phyloP scores from a whole-genome alignment of 2,329 filamentous ascomycete genomes.

The Ophiostoma sp. region DNA sequence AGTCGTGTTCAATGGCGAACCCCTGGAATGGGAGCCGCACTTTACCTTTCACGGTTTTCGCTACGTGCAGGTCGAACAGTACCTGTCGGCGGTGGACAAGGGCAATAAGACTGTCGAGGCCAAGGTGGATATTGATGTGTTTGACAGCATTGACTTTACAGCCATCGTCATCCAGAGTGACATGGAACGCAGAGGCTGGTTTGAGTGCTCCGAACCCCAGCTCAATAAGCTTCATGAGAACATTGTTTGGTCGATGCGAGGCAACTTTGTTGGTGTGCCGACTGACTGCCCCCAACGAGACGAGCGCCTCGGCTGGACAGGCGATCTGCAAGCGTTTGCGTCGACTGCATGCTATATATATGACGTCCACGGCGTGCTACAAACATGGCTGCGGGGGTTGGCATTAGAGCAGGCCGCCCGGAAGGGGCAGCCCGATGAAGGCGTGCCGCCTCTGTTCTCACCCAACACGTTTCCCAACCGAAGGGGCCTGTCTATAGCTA shows the following conservation, averaged over 20 bases:
- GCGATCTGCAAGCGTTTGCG: slow-evolving; percentile 36
- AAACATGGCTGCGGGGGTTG: not conserved
- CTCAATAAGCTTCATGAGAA: slow-evolving; percentile 53
- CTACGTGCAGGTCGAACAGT: not conserved
- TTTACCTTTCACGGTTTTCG: not conserved
- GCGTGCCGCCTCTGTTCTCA: not conserved
- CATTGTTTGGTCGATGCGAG: slow-evolving; percentile 51
- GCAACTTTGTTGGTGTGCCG: slow-evolving; percentile 53
- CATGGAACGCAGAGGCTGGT: slow-evolving; percentile 29
- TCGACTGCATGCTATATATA: not conserved
- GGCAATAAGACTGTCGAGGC: not conserved
- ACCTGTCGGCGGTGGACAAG: not conserved
- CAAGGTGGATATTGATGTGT: not conserved
- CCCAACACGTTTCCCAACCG: not conserved
- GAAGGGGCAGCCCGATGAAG: not conserved
- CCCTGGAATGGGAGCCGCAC: not conserved
- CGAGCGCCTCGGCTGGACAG: slow-evolving; percentile 51
- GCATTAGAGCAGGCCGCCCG: not conserved
- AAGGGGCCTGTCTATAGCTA: not conserved
- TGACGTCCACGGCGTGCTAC: not conserved
- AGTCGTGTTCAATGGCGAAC: not conserved
- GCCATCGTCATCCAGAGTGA: not conserved
- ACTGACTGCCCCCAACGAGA: slow-evolving; percentile 56
- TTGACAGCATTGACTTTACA: not conserved
- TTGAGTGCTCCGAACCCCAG: slow-evolving; percentile 47